phyloP scores from a whole-genome alignment of 352 stramenopile species.

The Peronospora belbahrii region DNA sequence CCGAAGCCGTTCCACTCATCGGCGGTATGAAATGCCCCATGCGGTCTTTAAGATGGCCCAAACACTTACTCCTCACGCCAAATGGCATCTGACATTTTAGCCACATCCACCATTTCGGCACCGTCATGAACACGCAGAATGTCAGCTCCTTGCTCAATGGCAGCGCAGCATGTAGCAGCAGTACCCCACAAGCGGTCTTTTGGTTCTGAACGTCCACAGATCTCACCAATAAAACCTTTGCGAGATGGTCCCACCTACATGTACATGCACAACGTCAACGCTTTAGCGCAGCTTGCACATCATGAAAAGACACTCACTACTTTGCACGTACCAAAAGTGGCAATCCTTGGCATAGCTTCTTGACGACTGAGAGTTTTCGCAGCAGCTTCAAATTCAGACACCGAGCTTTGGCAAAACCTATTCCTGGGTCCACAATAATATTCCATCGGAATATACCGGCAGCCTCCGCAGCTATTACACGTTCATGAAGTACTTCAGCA shows the following conservation, averaged over 20 bases:
- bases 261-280: neutral
- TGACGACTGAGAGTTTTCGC: conserved; percentile 57
- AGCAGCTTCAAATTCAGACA: conserved; percentile 90
- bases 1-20: neutral
- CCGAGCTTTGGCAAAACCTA: conserved; percentile 95
- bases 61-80: conserved; percentile 31
- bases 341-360: conserved; percentile 34
- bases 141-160: conserved; percentile 64
- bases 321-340: conserved; percentile 44
- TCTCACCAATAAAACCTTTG: conserved; percentile 96
- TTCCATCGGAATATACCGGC: conserved; percentile 91
- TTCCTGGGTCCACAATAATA: conserved; percentile 94
- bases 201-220: conserved; percentile 78
- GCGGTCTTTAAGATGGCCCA: neutral
- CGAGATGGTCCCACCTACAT: conserved; percentile 86
- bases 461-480: conserved; percentile 62
- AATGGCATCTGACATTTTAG: conserved; percentile 91
- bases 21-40: neutral
- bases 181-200: conserved; percentile 90
- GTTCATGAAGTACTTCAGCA: conserved; percentile 57
- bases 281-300: neutral
- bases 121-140: conserved; percentile 96
- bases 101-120: conserved; percentile 83
- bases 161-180: conserved; percentile 87
- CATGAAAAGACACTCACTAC: neutral